These are phyloP conservation scores for Rutstroemia sp. DNA, from an alignment of 2,329 filamentous ascomycete genomes.

Conservation along the genomic window DNA sequence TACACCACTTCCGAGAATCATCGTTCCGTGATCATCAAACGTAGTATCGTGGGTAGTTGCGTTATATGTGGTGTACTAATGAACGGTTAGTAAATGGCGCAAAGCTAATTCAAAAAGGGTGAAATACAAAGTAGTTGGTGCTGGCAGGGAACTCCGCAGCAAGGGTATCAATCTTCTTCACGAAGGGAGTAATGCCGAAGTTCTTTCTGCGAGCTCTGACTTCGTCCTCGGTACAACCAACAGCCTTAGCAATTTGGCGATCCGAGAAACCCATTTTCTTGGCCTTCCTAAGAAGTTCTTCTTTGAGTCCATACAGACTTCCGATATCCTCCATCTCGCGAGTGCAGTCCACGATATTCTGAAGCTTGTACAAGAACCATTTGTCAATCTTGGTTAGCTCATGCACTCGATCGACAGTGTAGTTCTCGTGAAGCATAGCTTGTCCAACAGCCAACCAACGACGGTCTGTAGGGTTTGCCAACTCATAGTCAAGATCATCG, in stretches of 20 bases:
- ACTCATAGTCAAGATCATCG: constrained; percentile 81
- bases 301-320: constrained; percentile 75
- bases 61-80: constrained; percentile 86
- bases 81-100: neutral
- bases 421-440: constrained; percentile 95
- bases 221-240: constrained; percentile 80
- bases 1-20: constrained; percentile 89
- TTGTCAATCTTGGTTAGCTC: constrained; percentile 98
- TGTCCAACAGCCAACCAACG: constrained; percentile 96
- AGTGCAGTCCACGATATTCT: constrained; percentile 91
- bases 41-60: constrained; percentile 87
- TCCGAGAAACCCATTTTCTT: constrained; percentile 99
- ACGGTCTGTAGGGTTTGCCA: constrained; percentile 90
- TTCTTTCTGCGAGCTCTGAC: constrained; percentile 77
- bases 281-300: constrained; percentile 79
- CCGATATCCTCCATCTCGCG: constrained; percentile 79
- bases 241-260: constrained; percentile 82
- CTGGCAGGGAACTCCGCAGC: constrained; percentile 93
- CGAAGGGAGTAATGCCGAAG: constrained; percentile 88
- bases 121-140: constrained; percentile 68
- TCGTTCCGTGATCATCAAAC: constrained; percentile 84
- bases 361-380: constrained; percentile 97
- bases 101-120: neutral
- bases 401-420: constrained; percentile 85
- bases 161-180: constrained; percentile 97